Conservation (phyloP, 495 filamentous ascomycete species). For the Zalerion maritima region DNA sequence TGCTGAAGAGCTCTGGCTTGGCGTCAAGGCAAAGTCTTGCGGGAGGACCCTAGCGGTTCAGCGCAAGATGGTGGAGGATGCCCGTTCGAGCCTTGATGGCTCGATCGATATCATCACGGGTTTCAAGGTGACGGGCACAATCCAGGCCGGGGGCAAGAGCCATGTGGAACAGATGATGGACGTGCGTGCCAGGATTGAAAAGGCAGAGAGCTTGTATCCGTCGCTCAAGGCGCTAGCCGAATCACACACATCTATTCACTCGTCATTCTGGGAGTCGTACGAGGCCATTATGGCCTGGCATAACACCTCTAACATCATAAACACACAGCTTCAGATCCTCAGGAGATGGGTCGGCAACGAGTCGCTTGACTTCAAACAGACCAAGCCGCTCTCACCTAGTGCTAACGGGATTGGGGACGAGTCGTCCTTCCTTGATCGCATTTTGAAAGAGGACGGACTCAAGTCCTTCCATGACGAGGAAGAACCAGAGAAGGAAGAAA, state of each 20-base stretch:
- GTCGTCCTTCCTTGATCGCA: constrained; percentile 84
- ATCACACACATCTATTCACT: constrained; percentile 58
- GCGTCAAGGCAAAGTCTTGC: constrained; percentile 65
- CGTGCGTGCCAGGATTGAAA: constrained; percentile 75
- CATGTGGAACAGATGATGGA: constrained; percentile 78
- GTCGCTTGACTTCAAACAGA: constrained; percentile 76
- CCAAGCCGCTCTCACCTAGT: constrained; percentile 33
- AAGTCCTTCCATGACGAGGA: constrained; percentile 73
- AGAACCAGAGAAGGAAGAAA: constrained; percentile 16
- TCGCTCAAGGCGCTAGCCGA: constrained; percentile 55
- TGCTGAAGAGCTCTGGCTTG: constrained; percentile 82
- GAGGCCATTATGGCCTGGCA: constrained; percentile 89
- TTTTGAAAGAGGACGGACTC: constrained; percentile 93
- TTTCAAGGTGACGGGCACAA: constrained; percentile 88
- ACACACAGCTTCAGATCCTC: constrained; percentile 77
- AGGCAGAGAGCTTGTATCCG: constrained; percentile 70
- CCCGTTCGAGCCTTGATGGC: constrained; percentile 48
- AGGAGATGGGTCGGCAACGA: constrained; percentile 95
- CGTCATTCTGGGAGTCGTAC: constrained; percentile 63
- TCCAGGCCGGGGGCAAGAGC: constrained; percentile 77
- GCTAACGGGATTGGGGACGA: constrained; percentile 67
- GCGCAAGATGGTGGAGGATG: constrained; percentile 68
- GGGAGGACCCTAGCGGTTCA: constrained; percentile 75
- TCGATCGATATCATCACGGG: constrained; percentile 73
- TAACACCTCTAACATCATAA: constrained; percentile 96